Conservation (phyloP, 139 green algal species). For the Tetraselmis striata region DNA sequence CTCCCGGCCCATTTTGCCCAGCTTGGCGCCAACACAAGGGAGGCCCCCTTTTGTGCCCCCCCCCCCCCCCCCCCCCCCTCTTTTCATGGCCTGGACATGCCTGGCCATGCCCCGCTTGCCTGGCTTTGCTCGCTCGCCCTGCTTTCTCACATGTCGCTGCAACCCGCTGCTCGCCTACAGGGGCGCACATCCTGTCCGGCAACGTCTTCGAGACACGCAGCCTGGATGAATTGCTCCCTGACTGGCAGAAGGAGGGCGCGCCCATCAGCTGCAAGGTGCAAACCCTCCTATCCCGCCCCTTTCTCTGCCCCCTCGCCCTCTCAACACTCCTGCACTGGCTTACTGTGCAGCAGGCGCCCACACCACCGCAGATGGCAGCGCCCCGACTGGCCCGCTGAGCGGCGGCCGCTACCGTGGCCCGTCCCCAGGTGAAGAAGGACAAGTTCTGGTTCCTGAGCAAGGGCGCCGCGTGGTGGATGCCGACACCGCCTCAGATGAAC, state of each 20-base stretch:
- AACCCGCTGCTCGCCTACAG: no score
- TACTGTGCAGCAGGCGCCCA: no score
- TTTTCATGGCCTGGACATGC: no score
- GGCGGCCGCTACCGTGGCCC: no score
- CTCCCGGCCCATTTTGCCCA: background rate
- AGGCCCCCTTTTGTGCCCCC: no score
- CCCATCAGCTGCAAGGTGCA: background rate
- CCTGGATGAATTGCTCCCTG: slow-evolving; percentile 80
- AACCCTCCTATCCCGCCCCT: background rate
- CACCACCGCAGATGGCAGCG: no score
- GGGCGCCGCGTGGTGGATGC: slow-evolving; percentile 31
- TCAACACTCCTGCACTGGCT: no score
- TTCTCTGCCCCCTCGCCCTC: background rate
- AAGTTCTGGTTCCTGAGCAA: slow-evolving; percentile 46
- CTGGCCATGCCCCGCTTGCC: no score
- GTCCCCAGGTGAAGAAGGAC: slow-evolving; percentile 27
- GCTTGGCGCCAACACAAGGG: background rate
- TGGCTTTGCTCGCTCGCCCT: no score
- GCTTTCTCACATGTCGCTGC: no score
- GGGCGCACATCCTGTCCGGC: slow-evolving; percentile 80
- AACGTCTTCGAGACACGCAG: slow-evolving; percentile 80
- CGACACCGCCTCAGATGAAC: slow-evolving; percentile 59
- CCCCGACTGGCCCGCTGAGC: no score
- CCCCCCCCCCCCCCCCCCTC: no score
- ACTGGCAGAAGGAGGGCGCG: slow-evolving; percentile 59